phyloP scores from a whole-genome alignment of 2,329 filamentous ascomycete species.

The Trichoderma polysporum region DNA sequence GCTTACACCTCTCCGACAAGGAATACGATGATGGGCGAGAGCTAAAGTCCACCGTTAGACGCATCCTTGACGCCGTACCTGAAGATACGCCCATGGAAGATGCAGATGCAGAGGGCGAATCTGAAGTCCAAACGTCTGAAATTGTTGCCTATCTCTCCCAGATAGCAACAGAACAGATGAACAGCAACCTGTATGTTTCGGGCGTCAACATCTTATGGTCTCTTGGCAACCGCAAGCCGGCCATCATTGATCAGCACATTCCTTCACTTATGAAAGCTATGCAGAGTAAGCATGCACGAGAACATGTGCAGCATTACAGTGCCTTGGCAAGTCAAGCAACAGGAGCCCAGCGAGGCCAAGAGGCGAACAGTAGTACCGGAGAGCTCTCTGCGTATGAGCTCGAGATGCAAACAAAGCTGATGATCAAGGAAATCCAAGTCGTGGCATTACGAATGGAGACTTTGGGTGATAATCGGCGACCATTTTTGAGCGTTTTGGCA shows the following conservation, averaged over 20 bases:
- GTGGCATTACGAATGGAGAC: conserved; percentile 90
- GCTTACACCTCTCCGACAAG: conserved; percentile 72
- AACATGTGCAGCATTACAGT: conserved; percentile 80
- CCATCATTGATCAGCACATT: conserved; percentile 88
- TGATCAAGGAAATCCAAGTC: conserved; percentile 93
- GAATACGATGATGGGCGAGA: conserved; percentile 67
- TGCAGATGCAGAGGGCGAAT: conserved; percentile 79
- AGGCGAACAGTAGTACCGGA: conserved; percentile 51
- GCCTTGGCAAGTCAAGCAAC: conserved; percentile 53
- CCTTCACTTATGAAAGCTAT: conserved; percentile 87
- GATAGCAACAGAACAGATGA: conserved; percentile 85
- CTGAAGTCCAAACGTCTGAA: conserved; percentile 79
- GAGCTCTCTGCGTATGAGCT: conserved; percentile 74
- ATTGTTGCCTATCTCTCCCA: conserved; percentile 81
- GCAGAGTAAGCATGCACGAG: conserved; percentile 85
- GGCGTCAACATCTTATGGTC: conserved; percentile 95
- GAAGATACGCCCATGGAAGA: conserved; percentile 70
- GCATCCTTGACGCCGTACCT: conserved; percentile 86
- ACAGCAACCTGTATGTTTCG: conserved; percentile 76
- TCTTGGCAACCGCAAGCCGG: conserved; percentile 77
- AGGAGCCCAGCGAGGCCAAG: conserved; percentile 47
- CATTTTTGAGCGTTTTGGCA: conserved; percentile 92
- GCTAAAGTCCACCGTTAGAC: conserved; percentile 72
- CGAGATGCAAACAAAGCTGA: conserved; percentile 84
- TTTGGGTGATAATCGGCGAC: conserved; percentile 83